Base-by-base conservation (phyloP, 2,329 filamentous ascomycete genomes). In the Hypoxylon sp. region DNA sequence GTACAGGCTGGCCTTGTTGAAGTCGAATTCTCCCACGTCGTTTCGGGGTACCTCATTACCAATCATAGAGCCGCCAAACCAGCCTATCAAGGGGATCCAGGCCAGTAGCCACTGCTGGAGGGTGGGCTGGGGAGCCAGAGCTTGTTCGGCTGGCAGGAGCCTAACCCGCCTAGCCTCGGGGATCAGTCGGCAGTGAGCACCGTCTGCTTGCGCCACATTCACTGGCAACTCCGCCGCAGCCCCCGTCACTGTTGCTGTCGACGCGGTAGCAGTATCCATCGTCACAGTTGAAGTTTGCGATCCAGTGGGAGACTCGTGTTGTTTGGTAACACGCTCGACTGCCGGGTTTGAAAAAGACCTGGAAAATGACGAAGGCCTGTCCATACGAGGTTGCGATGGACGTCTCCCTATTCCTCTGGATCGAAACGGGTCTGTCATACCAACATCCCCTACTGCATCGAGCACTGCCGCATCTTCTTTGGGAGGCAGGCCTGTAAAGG, bases 21-120 rank as follows among this genome's bases (percentile, higher is more conserved):
- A 89, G 70, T 97, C 92, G 62, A 96, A 92, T 30, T 84, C 84
- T 49, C 89, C 90, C 31, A 80, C 77, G 43, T 91, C 88, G 43
- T 80, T 87, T 30, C 87, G 79, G 5, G 90, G 90, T 27, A 93
- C 84, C 67, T 88, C 81, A 65, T 84, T 85, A 4, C 89, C 89
- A 63, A 93, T 91, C 70, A 92, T 84, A 63, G 75, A 84, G 58
- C 75, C 85, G 34, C 83, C 85, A 66, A 91, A 87, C 84, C 87
- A 91, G 62, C 81, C 82, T 54, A 91, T 72, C 54, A 91, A 78
- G 2, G 88, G 88, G 29, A 91, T 82, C 44, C 80, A 81, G 59
- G 81, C 80, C 45, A 89, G 71, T 13, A 89, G 67, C 41, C 84
- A 80, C 69, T 89, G 85, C 25, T 80, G 74, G 46, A 83, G 77